Base-by-base conservation (phyloP, 345 rosid species). In the Gossypium raimondii region DNA sequence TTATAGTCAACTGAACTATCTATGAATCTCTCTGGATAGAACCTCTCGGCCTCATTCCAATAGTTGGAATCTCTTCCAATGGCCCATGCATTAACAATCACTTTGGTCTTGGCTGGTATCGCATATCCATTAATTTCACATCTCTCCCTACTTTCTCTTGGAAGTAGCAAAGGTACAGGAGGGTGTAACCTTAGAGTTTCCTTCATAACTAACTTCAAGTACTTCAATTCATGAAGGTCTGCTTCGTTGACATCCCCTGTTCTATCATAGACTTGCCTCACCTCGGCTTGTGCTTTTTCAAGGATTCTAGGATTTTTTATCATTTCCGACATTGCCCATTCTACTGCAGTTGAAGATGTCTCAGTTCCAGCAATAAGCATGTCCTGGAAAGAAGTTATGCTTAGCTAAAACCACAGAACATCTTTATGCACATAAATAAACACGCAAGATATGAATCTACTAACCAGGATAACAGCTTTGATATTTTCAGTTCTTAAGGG, bases 291-390 rank as follows among this genome's bases (percentile, higher is more conserved):
- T 17, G 76, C 68, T 43, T 73, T 61, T n/a, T n/a, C 57, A 57
- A 73, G 14, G 8, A 48, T 7, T 59, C n/a, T 22, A 25, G 61
- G 47, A 13, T 52, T 61, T 55, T 13, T 53, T 16, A 52, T 2
- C 44, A 27, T 44, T 61, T 73, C 68, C 1, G 10, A 29, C 76
- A 73, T 73, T 10, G 69, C 76, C 76, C 59, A 73, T 25, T 62
- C 68, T 48, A 50, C 5, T 2, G 25, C 5, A n/a, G 58, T 25
- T 11, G 58, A 45, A 34, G 64, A 14, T 17, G 74, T 55, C 1
- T 71, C 38, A 4, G 38, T 34, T 4, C 38, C 38, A 34, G 1
- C 38, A 34, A 34, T 34, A 7, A 34, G 38, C 74, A 27, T 9
- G 11, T 72, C 75, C 66, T 72, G 53, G 4, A 25, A 69, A 16